A percentile compares a stretch with the other conserved stretches of the same genome.
phyloP scores from a whole-genome alignment of 176 grass and related monocot genomes.

The Lolium perenne region DNA sequence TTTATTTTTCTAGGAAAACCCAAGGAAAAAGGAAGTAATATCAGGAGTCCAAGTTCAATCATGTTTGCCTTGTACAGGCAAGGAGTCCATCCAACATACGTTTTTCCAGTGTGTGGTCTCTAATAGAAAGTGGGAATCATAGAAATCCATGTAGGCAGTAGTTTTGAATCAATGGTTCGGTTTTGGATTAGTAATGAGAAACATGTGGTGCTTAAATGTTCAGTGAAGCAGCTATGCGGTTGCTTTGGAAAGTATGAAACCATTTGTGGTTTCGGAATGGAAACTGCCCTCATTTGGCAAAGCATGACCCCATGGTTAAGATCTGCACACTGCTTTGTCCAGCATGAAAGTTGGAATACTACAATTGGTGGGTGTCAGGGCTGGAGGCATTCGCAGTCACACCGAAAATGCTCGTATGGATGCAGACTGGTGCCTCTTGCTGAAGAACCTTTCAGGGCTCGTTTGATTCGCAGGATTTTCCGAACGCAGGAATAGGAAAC shows the following conservation, averaged over 20 bases:
- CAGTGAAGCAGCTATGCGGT: neutral
- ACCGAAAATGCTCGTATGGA: neutral
- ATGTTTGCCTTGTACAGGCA: too few relatives aligned
- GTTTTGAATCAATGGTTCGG: neutral
- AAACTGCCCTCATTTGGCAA: neutral
- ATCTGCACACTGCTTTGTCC: conserved; percentile 1
- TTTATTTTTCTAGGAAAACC: too few relatives aligned
- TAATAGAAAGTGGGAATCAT: neutral
- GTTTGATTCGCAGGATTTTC: too few relatives aligned
- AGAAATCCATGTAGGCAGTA: neutral
- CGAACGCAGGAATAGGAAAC: too few relatives aligned
- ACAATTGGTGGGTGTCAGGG: neutral
- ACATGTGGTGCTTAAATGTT: neutral
- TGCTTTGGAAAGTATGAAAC: neutral
- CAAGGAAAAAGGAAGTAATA: too few relatives aligned
- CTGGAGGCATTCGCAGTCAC: neutral
- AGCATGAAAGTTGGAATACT: conserved; percentile 2
- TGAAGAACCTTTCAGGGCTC: too few relatives aligned
- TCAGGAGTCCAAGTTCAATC: too few relatives aligned
- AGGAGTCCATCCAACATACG: neutral
- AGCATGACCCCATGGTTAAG: neutral
- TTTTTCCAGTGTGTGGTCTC: neutral
- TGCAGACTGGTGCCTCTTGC: neutral
- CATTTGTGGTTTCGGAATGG: neutral
- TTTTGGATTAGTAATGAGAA: neutral